A percentile compares a stretch with the other conserved stretches of the same genome.
phyloP scores from a whole-genome alignment of 768 basidiomycete genomes.

The Chlorophyllum brunneum region DNA sequence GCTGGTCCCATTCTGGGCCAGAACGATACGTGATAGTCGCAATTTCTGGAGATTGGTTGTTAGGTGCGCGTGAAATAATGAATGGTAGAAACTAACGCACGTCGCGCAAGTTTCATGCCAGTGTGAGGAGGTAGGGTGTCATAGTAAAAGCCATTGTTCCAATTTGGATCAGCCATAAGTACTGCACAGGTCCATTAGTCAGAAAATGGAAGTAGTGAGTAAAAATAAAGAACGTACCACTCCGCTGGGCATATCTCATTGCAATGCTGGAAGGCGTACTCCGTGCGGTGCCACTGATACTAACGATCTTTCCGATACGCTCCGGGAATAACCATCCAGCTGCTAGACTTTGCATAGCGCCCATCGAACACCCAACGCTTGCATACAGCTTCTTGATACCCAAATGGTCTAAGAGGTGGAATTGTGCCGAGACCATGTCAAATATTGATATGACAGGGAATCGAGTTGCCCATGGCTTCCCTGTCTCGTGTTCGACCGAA shows the following conservation, averaged over 20 bases:
- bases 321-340: slow-evolving; percentile 91
- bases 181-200: slow-evolving; percentile 43
- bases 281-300: slow-evolving; percentile 92
- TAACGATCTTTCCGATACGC: slow-evolving; percentile 85
- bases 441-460: slow-evolving; percentile 94
- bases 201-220: slow-evolving; percentile 1
- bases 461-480: slow-evolving; percentile 76
- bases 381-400: slow-evolving; percentile 86
- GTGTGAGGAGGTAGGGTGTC: slow-evolving; percentile 92
- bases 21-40: slow-evolving; percentile 99
- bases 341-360: slow-evolving; percentile 96
- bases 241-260: slow-evolving; percentile 94
- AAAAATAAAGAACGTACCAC: slow-evolving; percentile 54
- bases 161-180: slow-evolving; percentile 98
- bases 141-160: slow-evolving; percentile 99
- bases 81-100: slow-evolving; percentile 36
- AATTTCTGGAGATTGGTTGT: slow-evolving; percentile 60
- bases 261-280: slow-evolving; percentile 91
- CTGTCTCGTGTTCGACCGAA: slow-evolving; percentile 66
- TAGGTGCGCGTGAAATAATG: background rate
- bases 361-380: slow-evolving; percentile 94
- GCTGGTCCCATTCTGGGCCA: slow-evolving; percentile 97
- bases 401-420: slow-evolving; percentile 78
- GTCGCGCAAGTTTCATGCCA: slow-evolving; percentile 97
- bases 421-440: slow-evolving; percentile 97